Evolutionary conservation across 179 eudicot genomes (phyloP).

Genomic region (Beta macrorhiza): DNA sequence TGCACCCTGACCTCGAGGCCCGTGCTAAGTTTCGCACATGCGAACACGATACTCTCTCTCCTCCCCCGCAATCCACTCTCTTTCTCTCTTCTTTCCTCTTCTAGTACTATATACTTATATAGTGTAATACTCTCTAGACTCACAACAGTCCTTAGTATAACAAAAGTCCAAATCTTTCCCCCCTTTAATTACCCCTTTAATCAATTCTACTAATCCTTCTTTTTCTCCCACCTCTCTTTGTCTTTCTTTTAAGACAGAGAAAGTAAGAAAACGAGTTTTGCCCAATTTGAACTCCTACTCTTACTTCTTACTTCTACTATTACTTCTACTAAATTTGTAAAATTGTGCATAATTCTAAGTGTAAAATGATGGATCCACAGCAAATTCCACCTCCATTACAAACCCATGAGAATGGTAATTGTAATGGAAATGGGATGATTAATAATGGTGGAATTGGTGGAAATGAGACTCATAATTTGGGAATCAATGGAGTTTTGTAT

Average conservation of each 20-base stretch:
- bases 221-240: constrained; percentile 5
- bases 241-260: constrained; percentile 4
- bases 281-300: not conserved
- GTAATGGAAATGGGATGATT: constrained; percentile 13
- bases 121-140: no score
- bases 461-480: not conserved
- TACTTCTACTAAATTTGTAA: not conserved
- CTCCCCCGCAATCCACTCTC: constrained; percentile 28
- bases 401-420: constrained; percentile 6
- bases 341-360: not conserved
- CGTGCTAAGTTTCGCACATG: constrained; percentile 22
- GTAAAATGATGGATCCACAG: constrained; percentile 40
- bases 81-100: not conserved
- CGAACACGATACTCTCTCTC: not conserved
- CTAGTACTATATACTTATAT: not conserved
- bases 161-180: constrained; percentile 17
- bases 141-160: no score
- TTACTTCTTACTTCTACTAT: not conserved
- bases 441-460: constrained; percentile 16
- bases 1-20: constrained; percentile 24
- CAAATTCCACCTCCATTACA: constrained; percentile 16
- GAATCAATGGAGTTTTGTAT: constrained; percentile 39
- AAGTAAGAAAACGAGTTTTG: constrained; percentile 10
- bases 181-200: not conserved
- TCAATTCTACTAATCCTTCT: no score